phyloP scores from a whole-genome alignment of 352 stramenopile species.

The Pythium guiyangense region DNA sequence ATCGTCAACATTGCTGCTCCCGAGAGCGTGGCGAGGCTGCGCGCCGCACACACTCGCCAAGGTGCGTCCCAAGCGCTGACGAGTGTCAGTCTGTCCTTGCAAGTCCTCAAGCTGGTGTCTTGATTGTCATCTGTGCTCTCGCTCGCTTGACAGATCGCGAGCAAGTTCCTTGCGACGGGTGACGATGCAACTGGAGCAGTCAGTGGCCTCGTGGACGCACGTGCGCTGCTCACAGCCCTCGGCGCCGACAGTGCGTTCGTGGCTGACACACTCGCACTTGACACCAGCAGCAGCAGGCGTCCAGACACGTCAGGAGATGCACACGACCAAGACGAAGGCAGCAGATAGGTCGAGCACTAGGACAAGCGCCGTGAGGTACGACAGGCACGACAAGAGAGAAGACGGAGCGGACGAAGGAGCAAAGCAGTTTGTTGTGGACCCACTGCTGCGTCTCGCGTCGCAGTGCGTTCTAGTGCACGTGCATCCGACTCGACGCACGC shows the following conservation, averaged over 20 bases:
- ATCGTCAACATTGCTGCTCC: conserved; percentile 28
- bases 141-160: conserved; percentile 22
- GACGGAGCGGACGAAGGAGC: too few relatives aligned
- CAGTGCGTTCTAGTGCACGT: neutral
- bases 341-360: too few relatives aligned
- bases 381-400: too few relatives aligned
- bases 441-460: too few relatives aligned
- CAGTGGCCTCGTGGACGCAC: conserved; percentile 27
- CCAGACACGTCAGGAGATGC: too few relatives aligned
- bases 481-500: neutral
- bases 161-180: conserved; percentile 20
- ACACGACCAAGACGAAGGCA: too few relatives aligned
- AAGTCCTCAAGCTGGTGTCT: too few relatives aligned
- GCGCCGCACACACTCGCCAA: conserved; percentile 37
- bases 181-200: conserved; percentile 1
- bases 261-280: neutral
- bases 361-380: too few relatives aligned
- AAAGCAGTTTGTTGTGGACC: too few relatives aligned
- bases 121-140: neutral
- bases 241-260: conserved; percentile 22
- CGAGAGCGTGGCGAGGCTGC: conserved; percentile 32
- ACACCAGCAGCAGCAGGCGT: neutral
- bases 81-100: neutral
- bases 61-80: conserved; percentile 17
- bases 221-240: conserved; percentile 30